Conservation (phyloP, 192 early-diverging fungal species). For the Jimgerdemannia flammicorona region DNA sequence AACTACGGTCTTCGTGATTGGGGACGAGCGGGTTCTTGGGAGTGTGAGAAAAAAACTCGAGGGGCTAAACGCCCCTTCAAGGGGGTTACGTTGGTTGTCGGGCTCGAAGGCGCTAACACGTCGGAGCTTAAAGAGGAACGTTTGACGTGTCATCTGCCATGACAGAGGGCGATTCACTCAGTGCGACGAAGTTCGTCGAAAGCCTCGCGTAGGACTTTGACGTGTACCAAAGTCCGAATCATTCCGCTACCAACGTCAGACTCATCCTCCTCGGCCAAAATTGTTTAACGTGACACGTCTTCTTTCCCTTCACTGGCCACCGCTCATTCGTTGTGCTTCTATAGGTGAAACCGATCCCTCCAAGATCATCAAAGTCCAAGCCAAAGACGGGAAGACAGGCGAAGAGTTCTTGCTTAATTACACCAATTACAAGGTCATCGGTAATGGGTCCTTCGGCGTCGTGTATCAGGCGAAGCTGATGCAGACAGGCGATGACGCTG, state of each 20-base stretch:
- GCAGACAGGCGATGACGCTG: constrained; percentile 75
- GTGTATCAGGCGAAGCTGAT: constrained; percentile 93
- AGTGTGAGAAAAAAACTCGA: too few relatives aligned
- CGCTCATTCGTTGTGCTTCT: neutral
- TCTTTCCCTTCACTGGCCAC: neutral
- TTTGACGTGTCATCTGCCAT: too few relatives aligned
- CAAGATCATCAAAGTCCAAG: constrained; percentile 72
- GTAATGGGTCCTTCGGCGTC: constrained; percentile 98
- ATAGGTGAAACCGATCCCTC: neutral
- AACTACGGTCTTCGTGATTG: too few relatives aligned
- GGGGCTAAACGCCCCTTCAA: too few relatives aligned
- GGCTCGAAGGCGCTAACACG: too few relatives aligned
- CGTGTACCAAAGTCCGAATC: neutral
- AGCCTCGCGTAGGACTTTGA: neutral
- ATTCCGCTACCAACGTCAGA: neutral
- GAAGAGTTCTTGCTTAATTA: constrained; percentile 86
- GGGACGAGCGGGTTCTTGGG: too few relatives aligned
- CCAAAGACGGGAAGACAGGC: constrained; percentile 84
- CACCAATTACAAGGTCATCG: constrained; percentile 90
- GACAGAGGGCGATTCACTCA: too few relatives aligned
- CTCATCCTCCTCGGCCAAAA: neutral
- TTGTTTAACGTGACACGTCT: neutral
- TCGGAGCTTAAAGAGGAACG: too few relatives aligned
- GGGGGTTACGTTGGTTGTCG: too few relatives aligned
- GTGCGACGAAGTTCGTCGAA: neutral